A percentile compares a stretch with the other conserved stretches of the same genome.
These are phyloP conservation scores for Pneumocystis canis DNA, from an alignment of 1,139 yeast species.

Conservation along the genomic window DNA sequence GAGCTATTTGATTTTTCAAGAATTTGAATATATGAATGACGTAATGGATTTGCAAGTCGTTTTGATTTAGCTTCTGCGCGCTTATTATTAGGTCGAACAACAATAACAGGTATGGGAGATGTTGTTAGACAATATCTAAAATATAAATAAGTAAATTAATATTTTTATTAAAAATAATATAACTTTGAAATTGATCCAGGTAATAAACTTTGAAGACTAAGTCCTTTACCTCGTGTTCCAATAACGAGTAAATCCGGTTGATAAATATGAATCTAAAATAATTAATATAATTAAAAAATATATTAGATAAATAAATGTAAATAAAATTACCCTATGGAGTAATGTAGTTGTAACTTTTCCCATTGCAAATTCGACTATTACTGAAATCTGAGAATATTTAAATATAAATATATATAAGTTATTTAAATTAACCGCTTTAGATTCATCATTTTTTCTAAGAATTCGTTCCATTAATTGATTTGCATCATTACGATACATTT, in stretches of 20 bases:
- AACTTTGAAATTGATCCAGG: conserved; percentile 34
- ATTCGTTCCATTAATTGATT: conserved; percentile 30
- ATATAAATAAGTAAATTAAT: no score
- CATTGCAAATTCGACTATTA: conserved; percentile 45
- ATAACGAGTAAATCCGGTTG: conserved; percentile 52
- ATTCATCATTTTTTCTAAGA: conserved; percentile 34
- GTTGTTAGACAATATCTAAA: conserved; percentile 41
- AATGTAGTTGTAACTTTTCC: conserved; percentile 42
- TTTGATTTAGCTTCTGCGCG: conserved; percentile 23
- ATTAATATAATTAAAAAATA: no score
- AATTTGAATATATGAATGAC: conserved; percentile 18
- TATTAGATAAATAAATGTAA: no score
- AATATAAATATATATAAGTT: no score
- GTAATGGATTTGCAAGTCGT: conserved; percentile 24
- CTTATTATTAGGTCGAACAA: conserved; percentile 44
- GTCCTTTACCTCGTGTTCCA: conserved; percentile 39
- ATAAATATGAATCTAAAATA: conserved; percentile 35
- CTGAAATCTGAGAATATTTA: conserved; percentile 22
- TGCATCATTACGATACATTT: conserved; percentile 29
- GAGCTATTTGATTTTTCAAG: conserved; percentile 14
- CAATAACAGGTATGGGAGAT: conserved; percentile 53
- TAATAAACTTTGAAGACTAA: conserved; percentile 35
- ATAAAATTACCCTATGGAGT: background rate
- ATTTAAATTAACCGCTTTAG: conserved; percentile 23
- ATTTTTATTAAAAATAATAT: no score